Percentiles rank a stretch among this genome's conserved stretches.
These are phyloP conservation scores for Paramecium sexaurelia DNA, from an alignment of 73 alveolate species.

Conservation along the genomic window DNA sequence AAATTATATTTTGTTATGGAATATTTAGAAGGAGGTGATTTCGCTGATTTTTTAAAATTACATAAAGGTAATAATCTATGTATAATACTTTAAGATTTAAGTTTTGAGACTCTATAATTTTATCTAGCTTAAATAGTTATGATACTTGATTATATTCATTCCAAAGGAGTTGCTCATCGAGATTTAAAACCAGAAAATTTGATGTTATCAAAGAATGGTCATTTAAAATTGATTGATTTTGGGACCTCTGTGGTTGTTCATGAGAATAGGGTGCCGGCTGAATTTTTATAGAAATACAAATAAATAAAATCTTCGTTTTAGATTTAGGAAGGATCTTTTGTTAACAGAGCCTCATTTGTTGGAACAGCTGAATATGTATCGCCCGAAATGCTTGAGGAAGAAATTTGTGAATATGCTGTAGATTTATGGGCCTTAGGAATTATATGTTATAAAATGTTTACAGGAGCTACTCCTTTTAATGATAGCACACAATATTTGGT, in stretches of 20 bases:
- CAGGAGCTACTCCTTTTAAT: slow-evolving; percentile 69
- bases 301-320: slow-evolving; percentile 19
- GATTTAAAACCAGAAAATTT: slow-evolving; percentile 76
- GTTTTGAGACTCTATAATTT: slow-evolving; percentile 65
- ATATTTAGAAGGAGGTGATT: slow-evolving; percentile 78
- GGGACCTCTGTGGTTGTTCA: slow-evolving; percentile 51
- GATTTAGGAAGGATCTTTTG: background rate
- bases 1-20: slow-evolving; percentile 73
- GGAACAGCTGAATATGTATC: slow-evolving; percentile 73
- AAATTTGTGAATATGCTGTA: background rate
- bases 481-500: slow-evolving; percentile 59
- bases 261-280: slow-evolving; percentile 43
- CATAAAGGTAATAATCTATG: slow-evolving; percentile 47
- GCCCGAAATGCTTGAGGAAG: slow-evolving; percentile 70
- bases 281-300: slow-evolving; percentile 33
- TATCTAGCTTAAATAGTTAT: slow-evolving; percentile 73
- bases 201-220: slow-evolving; percentile 57
- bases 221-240: slow-evolving; percentile 64
- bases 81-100: slow-evolving; percentile 5
- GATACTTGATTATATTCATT: slow-evolving; percentile 73
- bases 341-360: slow-evolving; percentile 37
- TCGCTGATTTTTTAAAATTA: slow-evolving; percentile 58
- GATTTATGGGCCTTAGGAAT: slow-evolving; percentile 75
- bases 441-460: slow-evolving; percentile 63
- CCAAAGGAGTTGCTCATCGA: slow-evolving; percentile 76